Conservation (phyloP, 148 eudicot species). For the Camellia sinensis region DNA sequence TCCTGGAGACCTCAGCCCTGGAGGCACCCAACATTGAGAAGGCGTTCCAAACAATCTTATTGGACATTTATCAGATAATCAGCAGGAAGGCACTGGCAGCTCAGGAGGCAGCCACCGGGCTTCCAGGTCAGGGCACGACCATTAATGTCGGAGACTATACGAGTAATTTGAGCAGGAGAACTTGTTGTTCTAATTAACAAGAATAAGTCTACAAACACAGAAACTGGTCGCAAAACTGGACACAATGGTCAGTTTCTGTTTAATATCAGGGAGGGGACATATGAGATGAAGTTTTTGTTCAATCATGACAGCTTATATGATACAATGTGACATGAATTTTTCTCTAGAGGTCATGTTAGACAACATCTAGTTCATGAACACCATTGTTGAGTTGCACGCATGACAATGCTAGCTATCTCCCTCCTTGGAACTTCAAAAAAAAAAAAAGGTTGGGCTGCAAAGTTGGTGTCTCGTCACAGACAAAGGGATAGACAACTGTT, state of each 20-base stretch:
- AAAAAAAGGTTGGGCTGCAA: background rate
- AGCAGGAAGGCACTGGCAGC: conserved; percentile 73
- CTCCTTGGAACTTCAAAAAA: background rate
- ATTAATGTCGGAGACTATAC: conserved; percentile 45
- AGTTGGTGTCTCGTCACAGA: background rate
- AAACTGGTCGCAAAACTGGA: no score
- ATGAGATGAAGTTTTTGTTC: background rate
- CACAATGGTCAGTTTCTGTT: no score
- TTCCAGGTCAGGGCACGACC: conserved; percentile 57
- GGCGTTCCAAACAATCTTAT: conserved; percentile 59
- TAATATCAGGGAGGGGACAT: background rate
- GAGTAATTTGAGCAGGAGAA: conserved; percentile 16
- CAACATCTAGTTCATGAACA: background rate
- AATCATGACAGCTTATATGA: background rate
- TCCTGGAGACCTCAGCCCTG: conserved; percentile 70
- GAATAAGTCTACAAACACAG: background rate
- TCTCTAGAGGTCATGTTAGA: background rate
- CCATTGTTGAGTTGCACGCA: background rate
- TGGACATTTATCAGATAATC: conserved; percentile 58
- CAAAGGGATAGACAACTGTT: conserved; percentile 9
- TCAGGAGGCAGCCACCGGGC: conserved; percentile 45
- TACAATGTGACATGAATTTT: background rate
- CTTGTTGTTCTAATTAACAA: conserved; percentile 39
- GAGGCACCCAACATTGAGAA: conserved; percentile 69
- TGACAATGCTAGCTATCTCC: background rate